Evolutionary conservation across 73 alveolate species (phyloP).

Genomic region (Diophrys sp.): DNA sequence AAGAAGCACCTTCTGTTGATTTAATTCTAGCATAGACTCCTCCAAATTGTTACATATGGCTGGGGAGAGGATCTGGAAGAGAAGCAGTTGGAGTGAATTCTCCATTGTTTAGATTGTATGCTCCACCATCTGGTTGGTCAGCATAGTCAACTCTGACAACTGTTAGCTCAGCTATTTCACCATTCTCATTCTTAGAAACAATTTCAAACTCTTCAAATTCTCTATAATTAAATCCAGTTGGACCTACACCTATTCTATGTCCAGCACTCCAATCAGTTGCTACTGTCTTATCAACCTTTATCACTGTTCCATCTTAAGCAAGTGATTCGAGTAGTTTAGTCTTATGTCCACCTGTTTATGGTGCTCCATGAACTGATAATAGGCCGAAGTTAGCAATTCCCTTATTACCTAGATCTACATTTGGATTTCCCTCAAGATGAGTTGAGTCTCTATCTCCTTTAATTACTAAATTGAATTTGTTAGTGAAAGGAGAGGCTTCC

Average conservation of each 20-base stretch:
- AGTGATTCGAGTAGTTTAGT: not conserved
- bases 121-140: not conserved
- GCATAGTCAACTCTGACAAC: not conserved
- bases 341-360: not conserved
- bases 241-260: conserved; percentile 11
- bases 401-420: conserved; percentile 44
- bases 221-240: not conserved
- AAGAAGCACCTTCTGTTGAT: not conserved
- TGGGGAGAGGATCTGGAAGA: too few relatives aligned
- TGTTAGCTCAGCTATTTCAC: too few relatives aligned
- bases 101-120: not conserved
- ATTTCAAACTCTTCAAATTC: conserved; percentile 5
- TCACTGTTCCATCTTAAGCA: not conserved
- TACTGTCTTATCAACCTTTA: conserved; percentile 3
- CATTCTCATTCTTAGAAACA: not conserved
- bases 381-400: conserved; percentile 26
- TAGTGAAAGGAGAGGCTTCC: not conserved
- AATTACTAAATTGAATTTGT: not conserved
- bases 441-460: conserved; percentile 1
- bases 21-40: not conserved
- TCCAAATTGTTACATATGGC: too few relatives aligned
- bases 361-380: conserved; percentile 26
- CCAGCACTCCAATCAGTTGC: conserved; percentile 16
- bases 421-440: not conserved
- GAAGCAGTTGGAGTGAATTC: not conserved